Base-by-base conservation (phyloP, 176 grass and related monocot species). In the Panicum miliaceum region DNA sequence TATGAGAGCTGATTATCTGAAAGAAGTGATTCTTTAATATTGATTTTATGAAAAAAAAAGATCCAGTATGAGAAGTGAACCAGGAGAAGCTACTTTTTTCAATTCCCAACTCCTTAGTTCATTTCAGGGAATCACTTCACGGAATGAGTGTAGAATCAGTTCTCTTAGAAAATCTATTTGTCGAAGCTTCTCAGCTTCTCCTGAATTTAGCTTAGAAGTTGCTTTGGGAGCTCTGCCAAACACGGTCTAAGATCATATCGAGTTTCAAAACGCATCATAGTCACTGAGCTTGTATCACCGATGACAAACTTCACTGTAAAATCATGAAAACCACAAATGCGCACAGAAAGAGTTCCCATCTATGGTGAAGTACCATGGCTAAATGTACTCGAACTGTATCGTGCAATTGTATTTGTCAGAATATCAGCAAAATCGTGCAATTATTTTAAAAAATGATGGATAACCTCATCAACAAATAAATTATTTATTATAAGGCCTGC, bases 401-500 rank as follows among this genome's bases (percentile, higher is more conserved):
- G 13, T 59, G 73, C 22, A 58, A 15, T 22, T 2, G 1, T 13
- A 34, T 52, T 20, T 32, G 34, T 56, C 10, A 59, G 36, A 60
- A 41, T 15, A 37, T 78, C 4, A 41, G 6, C 18, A 79, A 56
- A 51, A 79, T 81, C 11, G 12, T 12, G 57, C 6, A 42, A 29
- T 58, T 1, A 38, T 19, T 6, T 43, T 34, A 18, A 15, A 3
- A 64, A 19, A 10, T 38, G 13, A 22, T 27, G 35, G 16, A 67
- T 20, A 46, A 22, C 20, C 20, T 41, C 7, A 71, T 46, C 35
- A 16, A 68, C 61, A 75, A 73, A 77, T 2, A 85, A 69, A 13
- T 23, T 12, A 12, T 69, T 75, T 84, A 80, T 87, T 81, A 23
- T 45, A 19, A 29, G 54, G 36, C 51, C 61, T 22, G 75, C 32